Evolutionary conservation across 352 stramenopile genomes (phyloP).

Genomic region (Globisporangium nagaii): DNA sequence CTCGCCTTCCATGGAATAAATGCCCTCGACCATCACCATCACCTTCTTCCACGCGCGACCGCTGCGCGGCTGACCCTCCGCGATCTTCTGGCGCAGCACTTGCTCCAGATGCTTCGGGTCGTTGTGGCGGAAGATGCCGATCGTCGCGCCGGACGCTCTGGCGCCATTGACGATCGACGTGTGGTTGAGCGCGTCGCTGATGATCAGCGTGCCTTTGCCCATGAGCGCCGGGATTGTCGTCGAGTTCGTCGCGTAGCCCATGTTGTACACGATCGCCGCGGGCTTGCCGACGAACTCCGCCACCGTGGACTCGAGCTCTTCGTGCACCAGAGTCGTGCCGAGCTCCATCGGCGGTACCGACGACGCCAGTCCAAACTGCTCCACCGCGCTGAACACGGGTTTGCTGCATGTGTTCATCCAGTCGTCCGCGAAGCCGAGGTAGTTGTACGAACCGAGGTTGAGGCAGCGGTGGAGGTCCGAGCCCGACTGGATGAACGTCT

Average conservation of each 20-base stretch:
- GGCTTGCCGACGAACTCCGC: conserved; percentile 92
- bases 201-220: conserved; percentile 83
- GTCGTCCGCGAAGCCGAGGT: conserved; percentile 95
- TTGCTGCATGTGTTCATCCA: conserved; percentile 87
- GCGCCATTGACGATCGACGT: conserved; percentile 96
- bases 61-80: conserved; percentile 74
- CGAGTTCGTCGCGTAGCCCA: conserved; percentile 89
- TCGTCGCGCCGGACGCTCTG: conserved; percentile 80
- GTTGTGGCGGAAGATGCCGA: conserved; percentile 96
- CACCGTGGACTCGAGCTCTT: conserved; percentile 83
- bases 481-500: conserved; percentile 19
- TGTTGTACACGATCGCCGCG: conserved; percentile 65
- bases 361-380: conserved; percentile 53
- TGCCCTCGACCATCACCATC: conserved; percentile 92
- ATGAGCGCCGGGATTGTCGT: conserved; percentile 93
- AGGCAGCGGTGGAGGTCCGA: conserved; percentile 58
- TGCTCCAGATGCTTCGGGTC: conserved; percentile 85
- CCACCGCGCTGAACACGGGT: conserved; percentile 64
- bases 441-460: conserved; percentile 97
- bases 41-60: conserved; percentile 95
- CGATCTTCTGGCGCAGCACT: conserved; percentile 56
- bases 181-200: conserved; percentile 96
- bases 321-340: conserved; percentile 77
- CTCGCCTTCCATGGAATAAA: conserved; percentile 96
- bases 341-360: conserved; percentile 28